phyloP scores from a whole-genome alignment of 106 monocot species.

The Iris macrosiphon region DNA sequence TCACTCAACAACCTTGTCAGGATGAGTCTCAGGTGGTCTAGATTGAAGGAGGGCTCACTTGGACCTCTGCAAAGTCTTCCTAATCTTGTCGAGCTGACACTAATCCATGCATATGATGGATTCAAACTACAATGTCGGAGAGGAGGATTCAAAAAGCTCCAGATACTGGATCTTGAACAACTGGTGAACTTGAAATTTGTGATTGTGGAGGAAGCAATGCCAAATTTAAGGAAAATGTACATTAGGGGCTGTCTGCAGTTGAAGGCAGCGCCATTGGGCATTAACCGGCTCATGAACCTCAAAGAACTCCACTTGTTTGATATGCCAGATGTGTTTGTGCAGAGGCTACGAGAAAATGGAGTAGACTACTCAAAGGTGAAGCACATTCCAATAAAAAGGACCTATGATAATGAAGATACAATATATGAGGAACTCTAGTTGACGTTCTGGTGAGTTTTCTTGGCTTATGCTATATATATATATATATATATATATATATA shows the following conservation, averaged over 20 bases:
- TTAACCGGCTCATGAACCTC: constrained; percentile 11
- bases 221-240: constrained; percentile 25
- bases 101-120: constrained; percentile 28
- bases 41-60: constrained; percentile 19
- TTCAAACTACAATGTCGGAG: constrained; percentile 4
- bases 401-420: background rate
- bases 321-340: constrained; percentile 23
- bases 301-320: constrained; percentile 36
- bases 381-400: background rate
- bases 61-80: constrained; percentile 20
- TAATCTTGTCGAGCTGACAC: constrained; percentile 30
- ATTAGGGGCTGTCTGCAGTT: constrained; percentile 24
- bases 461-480: background rate
- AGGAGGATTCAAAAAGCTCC: constrained; percentile 27
- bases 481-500: no score
- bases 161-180: constrained; percentile 23
- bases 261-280: constrained; percentile 13
- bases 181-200: constrained; percentile 14
- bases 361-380: background rate
- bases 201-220: constrained; percentile 21
- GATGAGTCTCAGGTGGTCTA: constrained; percentile 29
- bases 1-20: constrained; percentile 24
- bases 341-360: constrained; percentile 1
- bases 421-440: background rate
- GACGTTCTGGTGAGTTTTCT: background rate